Conservation (phyloP, 1,139 yeast genomes). For the Blastobotrys illinoisensis region DNA sequence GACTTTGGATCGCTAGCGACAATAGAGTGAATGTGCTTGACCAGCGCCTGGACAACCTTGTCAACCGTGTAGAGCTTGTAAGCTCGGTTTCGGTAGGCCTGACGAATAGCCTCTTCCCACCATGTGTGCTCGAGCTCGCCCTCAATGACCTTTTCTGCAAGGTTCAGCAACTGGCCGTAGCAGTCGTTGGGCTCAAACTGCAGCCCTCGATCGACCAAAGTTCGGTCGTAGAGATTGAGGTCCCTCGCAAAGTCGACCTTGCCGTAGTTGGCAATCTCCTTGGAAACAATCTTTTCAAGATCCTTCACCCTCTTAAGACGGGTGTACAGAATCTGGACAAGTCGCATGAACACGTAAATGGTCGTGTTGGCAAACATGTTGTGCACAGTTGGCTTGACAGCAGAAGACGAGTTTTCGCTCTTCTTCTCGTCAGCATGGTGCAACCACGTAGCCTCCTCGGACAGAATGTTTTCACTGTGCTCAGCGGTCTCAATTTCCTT, state of each 20-base stretch:
- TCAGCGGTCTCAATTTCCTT: conserved; percentile 20
- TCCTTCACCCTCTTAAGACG: conserved; percentile 73
- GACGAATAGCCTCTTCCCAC: conserved; percentile 93
- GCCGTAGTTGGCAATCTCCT: conserved; percentile 55
- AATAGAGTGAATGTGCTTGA: conserved; percentile 79
- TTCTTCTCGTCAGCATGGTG: conserved; percentile 12
- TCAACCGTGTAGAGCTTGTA: conserved; percentile 90
- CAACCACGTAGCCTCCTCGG: conserved; percentile 10
- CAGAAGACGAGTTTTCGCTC: conserved; percentile 16
- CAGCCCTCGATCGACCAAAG: conserved; percentile 74
- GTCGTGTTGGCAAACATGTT: conserved; percentile 90
- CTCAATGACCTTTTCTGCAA: conserved; percentile 74
- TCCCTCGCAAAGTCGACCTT: conserved; percentile 84
- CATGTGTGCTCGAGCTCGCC: conserved; percentile 92
- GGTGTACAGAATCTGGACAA: conserved; percentile 72
- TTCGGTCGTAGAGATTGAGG: conserved; percentile 73
- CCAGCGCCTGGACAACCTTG: conserved; percentile 83
- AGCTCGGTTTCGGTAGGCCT: conserved; percentile 90
- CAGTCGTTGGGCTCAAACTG: conserved; percentile 67
- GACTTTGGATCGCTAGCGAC: conserved; percentile 70
- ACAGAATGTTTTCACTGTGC: conserved; percentile 4
- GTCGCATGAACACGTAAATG: conserved; percentile 84
- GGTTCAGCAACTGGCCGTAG: conserved; percentile 65
- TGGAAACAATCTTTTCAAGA: conserved; percentile 59
- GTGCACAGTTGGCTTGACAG: conserved; percentile 39